These are phyloP conservation scores for Paramecium sonneborni DNA, from an alignment of 73 alveolate genomes.

Conservation along the genomic window DNA sequence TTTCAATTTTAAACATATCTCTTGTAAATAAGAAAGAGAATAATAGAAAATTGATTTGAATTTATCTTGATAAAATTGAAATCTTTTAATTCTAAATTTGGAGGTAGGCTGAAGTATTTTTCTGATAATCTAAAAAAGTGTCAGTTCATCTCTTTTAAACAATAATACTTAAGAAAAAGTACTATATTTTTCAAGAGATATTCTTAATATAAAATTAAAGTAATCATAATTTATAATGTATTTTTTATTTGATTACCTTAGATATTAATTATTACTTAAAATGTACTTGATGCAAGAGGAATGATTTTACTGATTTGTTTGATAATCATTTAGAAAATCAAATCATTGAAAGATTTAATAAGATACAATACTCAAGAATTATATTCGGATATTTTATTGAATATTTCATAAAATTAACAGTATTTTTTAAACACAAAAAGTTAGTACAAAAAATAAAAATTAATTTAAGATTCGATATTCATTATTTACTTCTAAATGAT, in stretches of 20 bases:
- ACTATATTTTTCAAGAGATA: background rate
- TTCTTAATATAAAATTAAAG: background rate
- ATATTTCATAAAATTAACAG: background rate
- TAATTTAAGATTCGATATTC: background rate
- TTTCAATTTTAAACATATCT: background rate
- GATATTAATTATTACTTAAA: background rate
- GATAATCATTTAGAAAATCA: background rate
- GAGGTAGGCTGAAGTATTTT: background rate
- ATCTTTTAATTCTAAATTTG: background rate
- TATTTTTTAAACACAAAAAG: background rate
- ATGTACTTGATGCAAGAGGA: background rate
- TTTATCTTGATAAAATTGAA: background rate
- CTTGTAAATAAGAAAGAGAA: background rate
- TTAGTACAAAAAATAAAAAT: background rate
- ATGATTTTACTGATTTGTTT: background rate
- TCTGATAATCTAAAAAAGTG: background rate
- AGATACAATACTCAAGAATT: conserved; percentile 21
- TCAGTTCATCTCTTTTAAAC: background rate
- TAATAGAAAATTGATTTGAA: background rate
- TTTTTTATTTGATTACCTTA: conserved; percentile 20
- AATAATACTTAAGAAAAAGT: background rate
- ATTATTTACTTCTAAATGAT: conserved; percentile 9
- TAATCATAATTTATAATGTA: background rate
- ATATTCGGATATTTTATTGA: background rate
- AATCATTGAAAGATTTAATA: background rate